Evolutionary conservation across 495 filamentous ascomycete species (phyloP).

Genomic region (Diplogelasinospora grovesii): DNA sequence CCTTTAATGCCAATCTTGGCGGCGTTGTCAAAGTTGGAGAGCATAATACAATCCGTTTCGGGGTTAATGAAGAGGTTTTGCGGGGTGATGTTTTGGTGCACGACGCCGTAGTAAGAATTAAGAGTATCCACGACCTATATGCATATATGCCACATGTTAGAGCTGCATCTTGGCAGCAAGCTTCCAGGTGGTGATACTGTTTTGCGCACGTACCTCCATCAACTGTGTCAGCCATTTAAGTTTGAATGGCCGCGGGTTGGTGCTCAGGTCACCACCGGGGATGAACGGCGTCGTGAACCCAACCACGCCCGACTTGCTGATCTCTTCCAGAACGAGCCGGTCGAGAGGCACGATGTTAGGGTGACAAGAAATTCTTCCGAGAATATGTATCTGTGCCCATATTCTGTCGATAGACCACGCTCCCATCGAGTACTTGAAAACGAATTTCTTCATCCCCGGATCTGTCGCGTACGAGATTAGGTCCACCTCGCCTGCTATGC

Average conservation of each 20-base stretch:
- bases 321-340: constrained; percentile 30
- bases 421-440: no score
- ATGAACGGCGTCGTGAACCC: constrained; percentile 36
- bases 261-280: constrained; percentile 20
- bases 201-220: no score
- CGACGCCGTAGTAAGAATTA: constrained; percentile 33
- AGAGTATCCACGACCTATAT: constrained; percentile 36
- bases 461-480: no score
- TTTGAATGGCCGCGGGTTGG: constrained; percentile 20
- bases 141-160: no score
- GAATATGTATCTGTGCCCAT: no score
- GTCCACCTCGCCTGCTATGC: no score
- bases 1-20: constrained; percentile 1
- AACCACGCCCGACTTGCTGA: constrained; percentile 25
- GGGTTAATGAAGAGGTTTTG: constrained; percentile 33
- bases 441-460: no score
- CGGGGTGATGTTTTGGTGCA: constrained; percentile 34
- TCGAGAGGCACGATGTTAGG: constrained; percentile 32
- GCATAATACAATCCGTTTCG: constrained; percentile 25
- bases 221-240: constrained; percentile 35
- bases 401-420: not conserved
- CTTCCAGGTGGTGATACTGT: no score
- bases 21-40: constrained; percentile 37
- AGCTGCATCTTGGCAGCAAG: no score
- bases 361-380: constrained; percentile 3